These are phyloP conservation scores for Austroboletus eburneus DNA, from an alignment of 768 basidiomycete genomes.

Conservation along the genomic window DNA sequence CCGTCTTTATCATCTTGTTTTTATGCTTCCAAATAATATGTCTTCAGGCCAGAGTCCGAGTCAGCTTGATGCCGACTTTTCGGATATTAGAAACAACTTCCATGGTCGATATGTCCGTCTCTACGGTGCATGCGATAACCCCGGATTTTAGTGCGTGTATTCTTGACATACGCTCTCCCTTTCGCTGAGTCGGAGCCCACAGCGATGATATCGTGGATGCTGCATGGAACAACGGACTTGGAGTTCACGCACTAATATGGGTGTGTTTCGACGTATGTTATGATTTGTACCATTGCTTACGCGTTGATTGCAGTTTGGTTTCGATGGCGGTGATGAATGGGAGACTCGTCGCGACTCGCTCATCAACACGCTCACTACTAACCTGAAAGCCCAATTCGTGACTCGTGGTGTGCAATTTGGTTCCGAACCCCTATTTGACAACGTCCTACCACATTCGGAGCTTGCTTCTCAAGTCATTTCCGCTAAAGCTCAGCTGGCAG, in stretches of 20 bases:
- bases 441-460: constrained; percentile 43
- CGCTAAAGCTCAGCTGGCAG: constrained; percentile 47
- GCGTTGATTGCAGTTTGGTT: constrained; percentile 34
- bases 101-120: constrained; percentile 61
- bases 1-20: constrained; percentile 15
- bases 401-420: constrained; percentile 68
- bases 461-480: constrained; percentile 49
- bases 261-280: constrained; percentile 33
- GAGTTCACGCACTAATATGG: constrained; percentile 74
- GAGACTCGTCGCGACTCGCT: constrained; percentile 49
- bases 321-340: constrained; percentile 44
- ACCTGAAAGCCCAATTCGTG: constrained; percentile 59
- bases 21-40: neutral
- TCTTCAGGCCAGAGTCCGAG: constrained; percentile 51
- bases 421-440: constrained; percentile 64
- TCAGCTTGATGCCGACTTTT: constrained; percentile 52
- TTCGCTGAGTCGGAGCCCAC: constrained; percentile 6
- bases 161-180: constrained; percentile 5
- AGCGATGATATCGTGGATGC: constrained; percentile 62
- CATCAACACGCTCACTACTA: constrained; percentile 49
- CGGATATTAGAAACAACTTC: constrained; percentile 55
- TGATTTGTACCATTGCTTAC: neutral
- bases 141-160: constrained; percentile 35
- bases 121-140: constrained; percentile 38
- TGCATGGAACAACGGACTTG: constrained; percentile 63